Evolutionary conservation across 495 filamentous ascomycete genomes (phyloP).

Genomic region (Penicillium bovifimosum): DNA sequence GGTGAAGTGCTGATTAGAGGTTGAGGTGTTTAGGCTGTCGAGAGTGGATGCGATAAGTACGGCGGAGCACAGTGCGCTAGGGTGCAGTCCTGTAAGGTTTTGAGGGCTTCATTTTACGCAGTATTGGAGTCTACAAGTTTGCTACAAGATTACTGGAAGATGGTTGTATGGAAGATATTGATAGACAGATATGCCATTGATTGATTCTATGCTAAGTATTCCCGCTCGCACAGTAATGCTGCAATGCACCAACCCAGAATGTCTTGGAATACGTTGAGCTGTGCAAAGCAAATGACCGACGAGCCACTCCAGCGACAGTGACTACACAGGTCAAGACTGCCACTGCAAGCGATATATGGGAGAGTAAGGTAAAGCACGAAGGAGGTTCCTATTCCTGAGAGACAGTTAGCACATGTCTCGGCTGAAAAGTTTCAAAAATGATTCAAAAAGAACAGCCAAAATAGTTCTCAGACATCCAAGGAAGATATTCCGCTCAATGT

Average conservation of each 20-base stretch:
- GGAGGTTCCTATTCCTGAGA: constrained; percentile 14
- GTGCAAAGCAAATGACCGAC: not conserved
- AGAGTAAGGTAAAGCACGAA: not conserved
- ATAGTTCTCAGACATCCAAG: constrained; percentile 48
- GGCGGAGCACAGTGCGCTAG: constrained; percentile 25
- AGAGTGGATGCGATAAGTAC: constrained; percentile 22
- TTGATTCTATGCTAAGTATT: not conserved
- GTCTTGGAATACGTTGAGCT: not conserved
- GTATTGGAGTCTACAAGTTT: not conserved
- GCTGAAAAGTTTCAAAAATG: constrained; percentile 3
- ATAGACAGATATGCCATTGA: not conserved
- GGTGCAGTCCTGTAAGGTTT: constrained; percentile 11
- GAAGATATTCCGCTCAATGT: constrained; percentile 45
- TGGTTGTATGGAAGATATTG: not conserved
- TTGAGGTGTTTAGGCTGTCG: constrained; percentile 5
- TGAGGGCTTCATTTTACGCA: not conserved
- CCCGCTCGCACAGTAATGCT: not conserved
- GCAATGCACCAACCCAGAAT: not conserved
- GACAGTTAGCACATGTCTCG: constrained; percentile 19
- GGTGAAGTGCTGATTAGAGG: not conserved
- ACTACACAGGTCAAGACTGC: not conserved
- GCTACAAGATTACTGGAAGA: not conserved
- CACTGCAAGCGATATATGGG: not conserved
- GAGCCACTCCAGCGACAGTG: not conserved
- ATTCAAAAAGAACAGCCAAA: constrained; percentile 21